These are phyloP conservation scores for Chrysoporthe deuterocubensis DNA, from an alignment of 2,329 filamentous ascomycete genomes.

Conservation along the genomic window DNA sequence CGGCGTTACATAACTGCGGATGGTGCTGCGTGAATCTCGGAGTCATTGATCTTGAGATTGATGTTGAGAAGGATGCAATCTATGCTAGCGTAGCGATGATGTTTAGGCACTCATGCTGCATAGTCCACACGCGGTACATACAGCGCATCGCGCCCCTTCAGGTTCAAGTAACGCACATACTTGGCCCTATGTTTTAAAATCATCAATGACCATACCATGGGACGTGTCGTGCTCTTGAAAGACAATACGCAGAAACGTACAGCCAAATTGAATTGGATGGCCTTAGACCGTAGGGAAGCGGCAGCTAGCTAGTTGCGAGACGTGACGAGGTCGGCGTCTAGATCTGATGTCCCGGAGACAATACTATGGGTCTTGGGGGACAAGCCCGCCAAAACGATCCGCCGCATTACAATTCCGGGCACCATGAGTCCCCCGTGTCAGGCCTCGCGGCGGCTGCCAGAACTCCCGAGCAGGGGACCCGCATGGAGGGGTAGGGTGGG, in stretches of 20 bases:
- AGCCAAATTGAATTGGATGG: no score
- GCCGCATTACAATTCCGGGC: constrained; percentile 24
- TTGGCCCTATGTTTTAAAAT: no score
- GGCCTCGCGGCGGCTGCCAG: constrained; percentile 5
- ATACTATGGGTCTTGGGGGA: not conserved
- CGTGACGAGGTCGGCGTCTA: not conserved
- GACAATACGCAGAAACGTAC: no score
- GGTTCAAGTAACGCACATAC: not conserved
- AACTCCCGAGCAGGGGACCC: constrained; percentile 20
- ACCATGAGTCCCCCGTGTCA: not conserved
- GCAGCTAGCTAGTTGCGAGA: no score
- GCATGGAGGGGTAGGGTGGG: constrained; percentile 20
- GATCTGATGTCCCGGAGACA: not conserved
- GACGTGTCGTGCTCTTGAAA: no score
- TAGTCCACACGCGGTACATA: not conserved
- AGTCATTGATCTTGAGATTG: not conserved
- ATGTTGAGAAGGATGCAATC: not conserved
- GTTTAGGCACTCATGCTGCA: not conserved
- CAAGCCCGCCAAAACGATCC: constrained; percentile 17
- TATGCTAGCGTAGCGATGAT: not conserved
- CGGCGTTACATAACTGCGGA: no score
- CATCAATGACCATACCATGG: no score
- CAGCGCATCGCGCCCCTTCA: not conserved
- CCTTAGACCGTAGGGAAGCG: not conserved
- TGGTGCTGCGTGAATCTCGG: not conserved